A percentile compares a stretch with the other conserved stretches of the same genome.
phyloP scores from a whole-genome alignment of 2,329 filamentous ascomycete species.

The Alternaria atra region DNA sequence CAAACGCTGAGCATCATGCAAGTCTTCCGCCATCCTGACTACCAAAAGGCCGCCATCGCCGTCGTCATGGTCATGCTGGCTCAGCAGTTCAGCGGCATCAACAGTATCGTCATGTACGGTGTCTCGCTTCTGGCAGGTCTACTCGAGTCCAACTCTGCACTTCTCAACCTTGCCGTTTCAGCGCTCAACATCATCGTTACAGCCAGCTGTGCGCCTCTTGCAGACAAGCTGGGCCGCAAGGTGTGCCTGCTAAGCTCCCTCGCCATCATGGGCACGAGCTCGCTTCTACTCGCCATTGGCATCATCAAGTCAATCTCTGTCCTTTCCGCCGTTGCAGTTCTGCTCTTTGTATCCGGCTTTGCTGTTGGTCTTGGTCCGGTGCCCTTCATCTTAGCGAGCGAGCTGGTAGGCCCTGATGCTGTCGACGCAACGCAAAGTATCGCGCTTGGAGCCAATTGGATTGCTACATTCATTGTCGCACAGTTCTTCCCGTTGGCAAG shows the following conservation, averaged over 20 bases:
- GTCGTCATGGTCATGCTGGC: conserved; percentile 93
- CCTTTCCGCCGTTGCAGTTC: conserved; percentile 80
- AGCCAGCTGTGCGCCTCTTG: conserved; percentile 79
- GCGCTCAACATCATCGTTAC: conserved; percentile 87
- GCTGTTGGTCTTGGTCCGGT: conserved; percentile 91
- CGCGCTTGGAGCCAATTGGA: conserved; percentile 85
- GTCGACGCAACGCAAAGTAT: conserved; percentile 92
- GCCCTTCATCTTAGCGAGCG: conserved; percentile 91
- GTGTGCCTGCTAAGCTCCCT: conserved; percentile 84
- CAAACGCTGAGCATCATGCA: conserved; percentile 56
- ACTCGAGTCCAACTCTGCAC: conserved; percentile 79
- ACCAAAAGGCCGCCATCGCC: conserved; percentile 83
- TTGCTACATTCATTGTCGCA: conserved; percentile 89
- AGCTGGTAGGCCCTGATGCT: conserved; percentile 88
- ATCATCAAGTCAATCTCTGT: conserved; percentile 77
- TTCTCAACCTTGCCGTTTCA: conserved; percentile 88
- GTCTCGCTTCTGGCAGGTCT: conserved; percentile 86
- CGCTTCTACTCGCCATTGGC: conserved; percentile 79
- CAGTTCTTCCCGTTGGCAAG: conserved; percentile 95
- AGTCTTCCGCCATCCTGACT: conserved; percentile 72
- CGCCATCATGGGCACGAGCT: conserved; percentile 81
- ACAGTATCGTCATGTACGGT: conserved; percentile 98
- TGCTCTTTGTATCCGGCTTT: conserved; percentile 89
- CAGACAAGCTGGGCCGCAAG: conserved; percentile 89
- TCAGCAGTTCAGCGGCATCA: conserved; percentile 91